Conservation (phyloP, 352 stramenopile genomes). For the Phytopythium delawarense region DNA sequence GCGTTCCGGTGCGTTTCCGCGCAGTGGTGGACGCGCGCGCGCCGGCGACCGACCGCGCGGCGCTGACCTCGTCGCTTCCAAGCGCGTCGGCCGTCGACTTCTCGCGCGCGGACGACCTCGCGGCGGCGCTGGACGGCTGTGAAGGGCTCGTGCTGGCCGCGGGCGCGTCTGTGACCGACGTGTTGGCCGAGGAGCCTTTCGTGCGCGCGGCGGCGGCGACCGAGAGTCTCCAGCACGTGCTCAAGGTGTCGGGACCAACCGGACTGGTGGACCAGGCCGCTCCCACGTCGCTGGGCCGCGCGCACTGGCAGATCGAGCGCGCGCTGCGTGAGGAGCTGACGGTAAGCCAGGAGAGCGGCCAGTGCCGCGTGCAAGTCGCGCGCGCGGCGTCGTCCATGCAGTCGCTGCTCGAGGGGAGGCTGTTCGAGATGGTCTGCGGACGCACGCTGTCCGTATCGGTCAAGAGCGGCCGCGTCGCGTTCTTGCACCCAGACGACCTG, state of each 20-base stretch:
- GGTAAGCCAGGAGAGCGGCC: conserved; percentile 6
- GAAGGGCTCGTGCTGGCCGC: conserved; percentile 41
- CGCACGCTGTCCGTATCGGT: conserved; percentile 63
- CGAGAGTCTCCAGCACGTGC: conserved; percentile 27
- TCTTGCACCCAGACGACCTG: conserved; percentile 59
- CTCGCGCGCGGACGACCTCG: conserved; percentile 33
- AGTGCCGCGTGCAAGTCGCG: conserved; percentile 22
- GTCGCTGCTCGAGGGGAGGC: conserved; percentile 37
- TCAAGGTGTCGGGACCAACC: conserved; percentile 57
- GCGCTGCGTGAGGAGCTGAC: conserved; percentile 16
- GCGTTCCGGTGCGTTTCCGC: neutral
- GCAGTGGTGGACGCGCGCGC: neutral
- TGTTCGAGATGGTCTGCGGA: conserved; percentile 57
- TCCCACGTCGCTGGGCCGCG: conserved; percentile 25
- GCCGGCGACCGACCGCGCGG: neutral
- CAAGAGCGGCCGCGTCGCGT: conserved; percentile 48
- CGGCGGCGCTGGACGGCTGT: conserved; percentile 34
- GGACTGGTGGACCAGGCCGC: conserved; percentile 34
- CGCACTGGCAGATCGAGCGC: conserved; percentile 47
- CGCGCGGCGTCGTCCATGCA: conserved; percentile 55
- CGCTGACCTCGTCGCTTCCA: neutral
- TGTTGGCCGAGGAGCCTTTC: conserved; percentile 16
- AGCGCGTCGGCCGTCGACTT: conserved; percentile 36
- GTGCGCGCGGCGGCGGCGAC: conserved; percentile 11
- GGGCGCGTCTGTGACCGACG: conserved; percentile 2